Evolutionary conservation across 2,329 filamentous ascomycete genomes (phyloP), one percentile per base, ranked within the genome.

Genomic region (Penicillium sp.): DNA sequence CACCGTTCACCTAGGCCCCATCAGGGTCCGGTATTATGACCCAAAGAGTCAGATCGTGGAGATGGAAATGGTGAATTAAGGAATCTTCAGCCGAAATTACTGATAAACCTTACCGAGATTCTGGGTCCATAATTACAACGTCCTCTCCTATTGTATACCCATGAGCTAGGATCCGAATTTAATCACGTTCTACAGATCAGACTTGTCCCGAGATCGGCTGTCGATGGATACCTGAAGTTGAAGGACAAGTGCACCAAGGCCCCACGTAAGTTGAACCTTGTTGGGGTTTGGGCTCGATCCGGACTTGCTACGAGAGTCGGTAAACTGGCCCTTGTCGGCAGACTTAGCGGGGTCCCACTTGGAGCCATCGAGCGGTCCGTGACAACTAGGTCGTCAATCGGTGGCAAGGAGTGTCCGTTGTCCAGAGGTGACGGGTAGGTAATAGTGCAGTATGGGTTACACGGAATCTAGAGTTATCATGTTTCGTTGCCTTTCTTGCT

Each of bases 191-290:
- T 29, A 33, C 55, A 65, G 64, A 59, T 66, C 19, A 19, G 19
- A 19, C 60, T 63, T 59, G 66, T 59, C 64, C 67, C 64, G 63
- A 67, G 69, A 70, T 71, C 69, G 67, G 65, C 68, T 67, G 69
- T 66, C 54, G 60, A 64, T 62, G 55, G 53, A 61, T 61, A 63
- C 60, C 49, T 55, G 58, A 61, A 62, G 49, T 53, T 53, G 53
- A 53, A 37, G 21, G 53, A 35, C 13, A 33, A 16, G 31, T 33
- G 31, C 11, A 27, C 4, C 4, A 33, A 31, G 31, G 31, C 31
- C 31, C 31, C 31, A 33, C 31, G 31, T 33, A 33, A 14, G 5
- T 31, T 33, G 31, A 33, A 33, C 31, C 31, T 33, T 33, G 31
- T 16, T 33, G 31, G 31, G 31, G 31, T 33, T 33, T 33, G 31